Conservation (phyloP, 768 basidiomycete genomes). For the Collybia mongolica region DNA sequence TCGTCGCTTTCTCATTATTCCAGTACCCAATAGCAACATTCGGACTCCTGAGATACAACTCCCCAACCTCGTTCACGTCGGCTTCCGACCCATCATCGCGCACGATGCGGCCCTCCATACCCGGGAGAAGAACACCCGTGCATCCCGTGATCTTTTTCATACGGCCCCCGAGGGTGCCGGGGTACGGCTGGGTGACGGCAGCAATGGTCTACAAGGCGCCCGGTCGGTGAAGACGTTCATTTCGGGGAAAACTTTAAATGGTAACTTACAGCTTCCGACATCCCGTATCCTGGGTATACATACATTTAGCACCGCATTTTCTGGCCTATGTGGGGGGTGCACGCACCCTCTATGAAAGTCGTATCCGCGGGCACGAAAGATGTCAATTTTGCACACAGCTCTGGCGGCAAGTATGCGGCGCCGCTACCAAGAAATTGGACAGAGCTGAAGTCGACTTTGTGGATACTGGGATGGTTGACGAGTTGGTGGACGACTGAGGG, state of each 20-base stretch:
- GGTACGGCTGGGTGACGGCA: conserved; percentile 39
- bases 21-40: conserved; percentile 70
- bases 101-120: conserved; percentile 62
- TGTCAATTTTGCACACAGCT: conserved; percentile 43
- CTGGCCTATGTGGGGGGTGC: neutral
- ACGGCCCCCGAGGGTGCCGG: conserved; percentile 45
- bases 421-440: conserved; percentile 46
- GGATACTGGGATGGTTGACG: conserved; percentile 50
- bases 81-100: conserved; percentile 59
- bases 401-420: conserved; percentile 66
- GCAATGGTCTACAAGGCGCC: conserved; percentile 48
- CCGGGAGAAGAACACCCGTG: conserved; percentile 60
- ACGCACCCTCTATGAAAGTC: conserved; percentile 45
- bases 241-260: neutral
- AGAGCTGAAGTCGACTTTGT: conserved; percentile 52
- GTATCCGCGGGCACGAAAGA: conserved; percentile 31
- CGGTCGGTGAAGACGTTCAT: neutral
- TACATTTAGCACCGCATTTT: neutral
- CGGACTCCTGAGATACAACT: conserved; percentile 41
- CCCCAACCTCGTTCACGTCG: conserved; percentile 48
- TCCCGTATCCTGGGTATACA: conserved; percentile 55
- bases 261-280: conserved; percentile 67
- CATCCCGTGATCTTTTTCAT: conserved; percentile 38
- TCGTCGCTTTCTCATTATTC: conserved; percentile 66
- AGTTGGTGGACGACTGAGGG: conserved; percentile 69